Conservation (phyloP, 345 rosid species). For the Lepidium aucheri region DNA sequence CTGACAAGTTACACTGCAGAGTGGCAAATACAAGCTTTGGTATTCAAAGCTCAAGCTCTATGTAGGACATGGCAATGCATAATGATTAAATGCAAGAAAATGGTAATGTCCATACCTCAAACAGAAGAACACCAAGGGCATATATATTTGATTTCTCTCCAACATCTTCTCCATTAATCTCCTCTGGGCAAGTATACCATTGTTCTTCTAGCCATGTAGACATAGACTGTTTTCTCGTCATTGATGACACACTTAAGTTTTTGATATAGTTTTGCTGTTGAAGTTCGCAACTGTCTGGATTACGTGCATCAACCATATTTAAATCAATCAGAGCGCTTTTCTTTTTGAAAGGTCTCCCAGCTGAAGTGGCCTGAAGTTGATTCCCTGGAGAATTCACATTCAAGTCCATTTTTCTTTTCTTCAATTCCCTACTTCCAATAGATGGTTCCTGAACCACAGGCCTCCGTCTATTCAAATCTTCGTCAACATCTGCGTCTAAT, state of each 20-base stretch:
- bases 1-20: background rate
- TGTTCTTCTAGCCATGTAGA: constrained; percentile 44
- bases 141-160: constrained; percentile 54
- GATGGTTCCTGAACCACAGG: constrained; percentile 25
- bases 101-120: constrained; percentile 44
- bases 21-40: background rate
- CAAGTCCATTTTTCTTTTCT: constrained; percentile 35
- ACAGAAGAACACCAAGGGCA: constrained; percentile 68
- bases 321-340: constrained; percentile 21
- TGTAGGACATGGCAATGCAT: background rate
- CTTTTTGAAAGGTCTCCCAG: constrained; percentile 17
- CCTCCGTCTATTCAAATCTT: constrained; percentile 38
- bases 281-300: constrained; percentile 25
- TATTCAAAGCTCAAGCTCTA: background rate
- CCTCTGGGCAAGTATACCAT: constrained; percentile 67
- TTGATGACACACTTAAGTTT: constrained; percentile 13
- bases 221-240: constrained; percentile 21
- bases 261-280: constrained; percentile 23
- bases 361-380: constrained; percentile 25
- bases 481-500: constrained; percentile 15
- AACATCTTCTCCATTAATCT: constrained; percentile 32
- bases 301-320: constrained; percentile 17
- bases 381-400: constrained; percentile 13
- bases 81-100: background rate
- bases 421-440: constrained; percentile 19